Evolutionary conservation across 345 rosid species (phyloP).

Genomic region (Arabis alpina): DNA sequence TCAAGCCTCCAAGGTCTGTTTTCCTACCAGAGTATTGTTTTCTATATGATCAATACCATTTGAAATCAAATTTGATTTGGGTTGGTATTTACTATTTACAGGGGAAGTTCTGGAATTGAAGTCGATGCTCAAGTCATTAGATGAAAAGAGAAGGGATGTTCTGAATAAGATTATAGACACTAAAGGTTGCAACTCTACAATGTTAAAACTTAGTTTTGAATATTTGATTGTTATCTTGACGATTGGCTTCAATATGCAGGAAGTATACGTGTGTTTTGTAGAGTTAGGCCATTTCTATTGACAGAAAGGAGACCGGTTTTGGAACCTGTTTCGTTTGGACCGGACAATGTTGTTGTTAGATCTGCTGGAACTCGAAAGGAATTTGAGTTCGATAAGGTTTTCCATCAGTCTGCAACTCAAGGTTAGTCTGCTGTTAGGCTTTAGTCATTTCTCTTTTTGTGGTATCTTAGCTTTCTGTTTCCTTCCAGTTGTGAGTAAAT

Average conservation of each 20-base stretch:
- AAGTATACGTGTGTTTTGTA: slow-evolving; percentile 80
- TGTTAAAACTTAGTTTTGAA: slow-evolving; percentile 8
- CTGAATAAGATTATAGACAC: slow-evolving; percentile 73
- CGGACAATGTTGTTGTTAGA: slow-evolving; percentile 56
- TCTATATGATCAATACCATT: slow-evolving; percentile 15
- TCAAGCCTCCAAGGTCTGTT: slow-evolving; percentile 62
- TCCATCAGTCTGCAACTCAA: slow-evolving; percentile 67
- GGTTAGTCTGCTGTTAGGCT: slow-evolving; percentile 55
- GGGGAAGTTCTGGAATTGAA: slow-evolving; percentile 64
- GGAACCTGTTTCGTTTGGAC: slow-evolving; percentile 55
- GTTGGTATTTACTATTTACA: slow-evolving; percentile 33
- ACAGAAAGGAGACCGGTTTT: slow-evolving; percentile 52
- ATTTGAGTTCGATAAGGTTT: slow-evolving; percentile 78
- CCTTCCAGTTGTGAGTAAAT: slow-evolving; percentile 46
- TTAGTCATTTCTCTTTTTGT: slow-evolving; percentile 24
- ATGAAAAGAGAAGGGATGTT: slow-evolving; percentile 64
- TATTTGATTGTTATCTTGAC: slow-evolving; percentile 23
- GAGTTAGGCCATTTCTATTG: slow-evolving; percentile 63
- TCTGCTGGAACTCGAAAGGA: slow-evolving; percentile 67
- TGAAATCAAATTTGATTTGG: slow-evolving; percentile 16
- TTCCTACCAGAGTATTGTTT: background rate
- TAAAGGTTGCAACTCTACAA: slow-evolving; percentile 56
- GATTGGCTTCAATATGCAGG: slow-evolving; percentile 56
- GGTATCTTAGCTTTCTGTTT: slow-evolving; percentile 37
- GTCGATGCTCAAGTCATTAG: slow-evolving; percentile 60